These are phyloP conservation scores for Spathaspora boniae DNA, from an alignment of 805 yeast genomes.

Conservation along the genomic window DNA sequence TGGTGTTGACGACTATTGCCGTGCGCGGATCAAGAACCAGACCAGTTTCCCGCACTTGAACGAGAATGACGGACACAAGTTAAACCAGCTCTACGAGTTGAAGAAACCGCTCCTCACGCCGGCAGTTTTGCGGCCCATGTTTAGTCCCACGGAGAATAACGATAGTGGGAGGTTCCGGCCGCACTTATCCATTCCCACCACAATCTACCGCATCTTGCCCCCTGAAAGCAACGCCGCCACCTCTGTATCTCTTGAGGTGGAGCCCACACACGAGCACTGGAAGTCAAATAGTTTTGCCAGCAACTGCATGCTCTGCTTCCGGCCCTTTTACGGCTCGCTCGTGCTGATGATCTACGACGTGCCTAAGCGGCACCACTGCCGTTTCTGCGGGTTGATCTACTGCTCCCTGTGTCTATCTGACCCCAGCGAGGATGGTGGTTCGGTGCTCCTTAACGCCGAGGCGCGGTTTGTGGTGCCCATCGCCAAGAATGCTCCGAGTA, in stretches of 20 bases:
- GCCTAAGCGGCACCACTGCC: conserved; percentile 44
- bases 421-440: background rate
- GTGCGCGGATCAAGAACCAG: too few species aligned
- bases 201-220: too few species aligned
- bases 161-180: too few species aligned
- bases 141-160: too few species aligned
- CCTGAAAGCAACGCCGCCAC: too few species aligned
- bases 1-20: too few species aligned
- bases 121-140: conserved; percentile 46
- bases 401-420: conserved; percentile 22
- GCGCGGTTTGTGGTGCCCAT: conserved; percentile 39
- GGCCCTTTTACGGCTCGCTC: conserved; percentile 18
- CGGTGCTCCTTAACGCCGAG: conserved; percentile 18
- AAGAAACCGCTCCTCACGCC: conserved; percentile 49
- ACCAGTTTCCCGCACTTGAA: conserved; percentile 5
- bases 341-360: conserved; percentile 4
- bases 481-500: conserved; percentile 6
- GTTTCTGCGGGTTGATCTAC: conserved; percentile 49
- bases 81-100: conserved; percentile 42
- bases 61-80: conserved; percentile 1
- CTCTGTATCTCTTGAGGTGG: conserved; percentile 15
- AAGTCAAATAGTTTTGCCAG: conserved; percentile 39
- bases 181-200: too few species aligned
- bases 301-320: conserved; percentile 42
- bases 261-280: conserved; percentile 55